Conservation (phyloP, 2,329 filamentous ascomycete genomes). For the Aspergillus sp. region DNA sequence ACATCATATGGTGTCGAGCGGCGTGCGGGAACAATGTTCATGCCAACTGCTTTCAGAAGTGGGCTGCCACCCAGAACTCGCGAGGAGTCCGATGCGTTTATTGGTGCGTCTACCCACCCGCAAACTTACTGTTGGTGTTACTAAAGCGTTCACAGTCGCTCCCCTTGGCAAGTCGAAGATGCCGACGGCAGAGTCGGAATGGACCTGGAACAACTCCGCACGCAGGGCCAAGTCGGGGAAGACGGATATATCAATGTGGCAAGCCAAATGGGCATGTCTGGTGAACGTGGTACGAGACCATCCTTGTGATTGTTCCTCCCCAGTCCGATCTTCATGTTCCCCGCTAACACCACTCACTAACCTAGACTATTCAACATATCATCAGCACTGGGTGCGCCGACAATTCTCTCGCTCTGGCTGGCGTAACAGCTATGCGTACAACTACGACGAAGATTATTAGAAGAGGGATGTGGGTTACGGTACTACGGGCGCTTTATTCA, state of each 20-base stretch:
- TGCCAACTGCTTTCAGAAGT: conserved; percentile 60
- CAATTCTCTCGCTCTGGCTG: conserved; percentile 29
- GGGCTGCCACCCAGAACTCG: conserved; percentile 46
- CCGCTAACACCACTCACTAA: neutral
- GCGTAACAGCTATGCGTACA: conserved; percentile 2
- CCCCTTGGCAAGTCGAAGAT: conserved; percentile 44
- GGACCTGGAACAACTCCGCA: conserved; percentile 37
- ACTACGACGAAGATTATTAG: neutral
- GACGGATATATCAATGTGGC: conserved; percentile 54
- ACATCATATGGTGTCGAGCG: conserved; percentile 62
- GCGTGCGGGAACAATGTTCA: conserved; percentile 69
- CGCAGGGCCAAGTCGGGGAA: conserved; percentile 30
- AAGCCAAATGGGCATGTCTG: conserved; percentile 45
- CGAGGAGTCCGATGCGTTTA: conserved; percentile 49
- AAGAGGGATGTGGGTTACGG: neutral
- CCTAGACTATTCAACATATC: conserved; percentile 48
- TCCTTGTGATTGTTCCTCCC: conserved; percentile 23
- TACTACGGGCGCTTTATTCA: neutral
- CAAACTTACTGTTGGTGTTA: neutral
- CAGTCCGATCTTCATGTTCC: neutral
- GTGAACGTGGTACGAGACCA: conserved; percentile 41
- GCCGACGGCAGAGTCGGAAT: conserved; percentile 24
- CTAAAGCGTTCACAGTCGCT: conserved; percentile 36
- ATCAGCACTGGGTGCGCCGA: conserved; percentile 42
- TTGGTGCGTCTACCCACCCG: conserved; percentile 40